Percentiles rank a stretch among this genome's conserved stretches.
Conservation (phyloP, 495 filamentous ascomycete genomes). For the Penicillium paxilli region DNA sequence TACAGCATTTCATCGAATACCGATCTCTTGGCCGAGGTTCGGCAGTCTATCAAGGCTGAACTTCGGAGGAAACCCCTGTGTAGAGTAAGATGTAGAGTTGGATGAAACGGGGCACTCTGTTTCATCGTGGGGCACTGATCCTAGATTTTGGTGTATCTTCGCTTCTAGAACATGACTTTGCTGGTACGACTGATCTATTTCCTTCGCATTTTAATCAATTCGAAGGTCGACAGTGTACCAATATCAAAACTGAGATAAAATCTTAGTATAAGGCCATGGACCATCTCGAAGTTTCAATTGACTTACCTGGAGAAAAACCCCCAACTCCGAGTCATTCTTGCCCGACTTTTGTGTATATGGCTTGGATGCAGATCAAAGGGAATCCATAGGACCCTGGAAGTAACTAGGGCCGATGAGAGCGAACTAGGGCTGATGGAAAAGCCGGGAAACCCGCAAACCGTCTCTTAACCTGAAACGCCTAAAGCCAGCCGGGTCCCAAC, state of each 20-base stretch:
- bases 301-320: too few relatives aligned
- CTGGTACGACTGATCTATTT: not conserved
- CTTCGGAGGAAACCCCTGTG: not conserved
- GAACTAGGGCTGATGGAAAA: not conserved
- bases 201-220: not conserved
- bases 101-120: conserved; percentile 18
- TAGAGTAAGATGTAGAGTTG: conserved; percentile 3
- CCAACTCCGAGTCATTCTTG: too few relatives aligned
- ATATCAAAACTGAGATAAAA: too few relatives aligned
- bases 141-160: not conserved
- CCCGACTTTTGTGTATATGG: too few relatives aligned
- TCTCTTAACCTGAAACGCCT: not conserved
- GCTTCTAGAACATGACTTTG: not conserved
- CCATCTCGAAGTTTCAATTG: too few relatives aligned
- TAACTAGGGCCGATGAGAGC: not conserved
- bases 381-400: not conserved
- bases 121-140: conserved; percentile 9
- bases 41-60: not conserved
- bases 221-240: not conserved
- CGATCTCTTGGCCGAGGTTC: conserved; percentile 1
- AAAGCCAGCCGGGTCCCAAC: not conserved
- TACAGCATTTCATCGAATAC: not conserved
- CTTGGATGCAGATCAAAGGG: not conserved
- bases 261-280: too few relatives aligned
- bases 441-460: not conserved